Evolutionary conservation across 768 basidiomycete genomes (phyloP).

Genomic region (Kwoniella newhampshirensis): DNA sequence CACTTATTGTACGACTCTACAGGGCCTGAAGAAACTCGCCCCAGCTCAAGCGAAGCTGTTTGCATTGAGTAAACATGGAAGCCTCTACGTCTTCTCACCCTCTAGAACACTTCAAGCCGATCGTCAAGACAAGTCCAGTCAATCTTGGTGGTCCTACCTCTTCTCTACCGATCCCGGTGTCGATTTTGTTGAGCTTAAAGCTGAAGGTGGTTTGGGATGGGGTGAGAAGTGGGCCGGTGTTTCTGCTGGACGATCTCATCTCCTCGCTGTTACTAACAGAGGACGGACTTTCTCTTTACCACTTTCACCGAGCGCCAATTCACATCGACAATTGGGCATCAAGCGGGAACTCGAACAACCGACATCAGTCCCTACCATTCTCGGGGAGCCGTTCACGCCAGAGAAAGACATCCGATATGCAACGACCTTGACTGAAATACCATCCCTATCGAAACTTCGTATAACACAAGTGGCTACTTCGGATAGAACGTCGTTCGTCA

Average conservation of each 20-base stretch:
- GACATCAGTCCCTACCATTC: constrained; percentile 17
- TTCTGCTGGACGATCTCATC: constrained; percentile 63
- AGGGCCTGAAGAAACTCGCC: constrained; percentile 68
- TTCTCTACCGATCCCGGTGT: constrained; percentile 58
- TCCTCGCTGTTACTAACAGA: constrained; percentile 56
- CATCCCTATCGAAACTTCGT: constrained; percentile 65
- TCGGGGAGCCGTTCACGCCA: constrained; percentile 14
- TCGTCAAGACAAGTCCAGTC: constrained; percentile 52
- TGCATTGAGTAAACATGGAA: constrained; percentile 75
- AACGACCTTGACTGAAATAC: constrained; percentile 72
- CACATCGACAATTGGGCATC: constrained; percentile 78
- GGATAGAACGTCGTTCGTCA: constrained; percentile 68
- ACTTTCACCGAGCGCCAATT: constrained; percentile 70
- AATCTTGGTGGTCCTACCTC: constrained; percentile 64
- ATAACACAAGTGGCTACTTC: constrained; percentile 73
- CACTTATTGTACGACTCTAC: not conserved
- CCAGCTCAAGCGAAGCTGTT: constrained; percentile 59
- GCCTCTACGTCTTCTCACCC: constrained; percentile 68
- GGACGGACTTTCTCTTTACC: constrained; percentile 81
- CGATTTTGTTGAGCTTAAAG: constrained; percentile 62
- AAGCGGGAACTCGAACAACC: constrained; percentile 62
- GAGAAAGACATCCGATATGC: constrained; percentile 64
- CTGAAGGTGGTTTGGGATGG: constrained; percentile 61
- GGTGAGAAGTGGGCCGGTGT: constrained; percentile 77
- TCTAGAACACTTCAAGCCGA: constrained; percentile 59